Evolutionary conservation across 2,329 filamentous ascomycete genomes (phyloP).

Genomic region (Diaporthe eres): DNA sequence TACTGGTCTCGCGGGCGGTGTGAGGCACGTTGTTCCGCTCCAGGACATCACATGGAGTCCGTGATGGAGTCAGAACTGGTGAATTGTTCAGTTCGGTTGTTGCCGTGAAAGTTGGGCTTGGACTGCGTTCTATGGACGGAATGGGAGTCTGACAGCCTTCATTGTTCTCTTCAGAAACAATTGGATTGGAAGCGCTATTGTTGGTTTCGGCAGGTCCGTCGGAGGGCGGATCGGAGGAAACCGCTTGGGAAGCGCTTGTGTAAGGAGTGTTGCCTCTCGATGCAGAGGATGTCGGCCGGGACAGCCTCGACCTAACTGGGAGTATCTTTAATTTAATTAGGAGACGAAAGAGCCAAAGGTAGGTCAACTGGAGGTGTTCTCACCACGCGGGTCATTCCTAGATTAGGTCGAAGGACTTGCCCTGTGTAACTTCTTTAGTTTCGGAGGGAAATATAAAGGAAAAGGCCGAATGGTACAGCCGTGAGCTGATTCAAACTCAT

Average conservation of each 20-base stretch:
- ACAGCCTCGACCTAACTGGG: not conserved
- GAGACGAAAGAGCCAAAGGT: not conserved
- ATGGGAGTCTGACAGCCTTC: not conserved
- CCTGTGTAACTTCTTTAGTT: too few species aligned
- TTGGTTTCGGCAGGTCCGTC: not conserved
- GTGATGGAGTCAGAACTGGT: not conserved
- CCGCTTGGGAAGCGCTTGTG: not conserved
- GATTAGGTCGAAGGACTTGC: too few species aligned
- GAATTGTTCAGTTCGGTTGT: not conserved
- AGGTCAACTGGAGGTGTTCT: not conserved
- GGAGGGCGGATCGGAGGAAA: not conserved
- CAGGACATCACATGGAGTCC: too few species aligned
- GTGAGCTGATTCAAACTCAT: not conserved
- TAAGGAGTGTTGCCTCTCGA: not conserved
- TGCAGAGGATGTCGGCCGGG: not conserved
- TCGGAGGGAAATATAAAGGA: too few species aligned
- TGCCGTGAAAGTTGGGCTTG: not conserved
- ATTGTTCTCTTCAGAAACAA: not conserved
- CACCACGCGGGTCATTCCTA: not conserved
- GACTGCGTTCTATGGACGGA: not conserved
- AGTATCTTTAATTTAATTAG: conserved; percentile 2
- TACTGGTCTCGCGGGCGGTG: too few species aligned
- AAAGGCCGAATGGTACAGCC: too few species aligned
- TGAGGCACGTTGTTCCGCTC: too few species aligned
- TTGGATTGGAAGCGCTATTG: not conserved